phyloP scores from a whole-genome alignment of 768 basidiomycete species.

The Flagelloscypha sp. region DNA sequence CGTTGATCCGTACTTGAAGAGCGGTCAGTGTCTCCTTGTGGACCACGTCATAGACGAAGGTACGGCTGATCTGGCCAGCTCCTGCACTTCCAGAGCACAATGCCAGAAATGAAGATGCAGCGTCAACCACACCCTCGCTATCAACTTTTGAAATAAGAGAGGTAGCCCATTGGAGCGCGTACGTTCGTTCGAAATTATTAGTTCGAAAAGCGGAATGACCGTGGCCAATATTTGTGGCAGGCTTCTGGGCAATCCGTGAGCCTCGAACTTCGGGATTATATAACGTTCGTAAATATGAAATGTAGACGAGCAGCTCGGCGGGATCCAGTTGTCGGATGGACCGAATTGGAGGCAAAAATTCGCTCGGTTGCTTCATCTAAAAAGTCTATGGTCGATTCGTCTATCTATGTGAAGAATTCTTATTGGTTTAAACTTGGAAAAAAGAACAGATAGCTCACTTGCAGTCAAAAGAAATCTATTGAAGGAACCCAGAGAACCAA shows the following conservation, averaged over 20 bases:
- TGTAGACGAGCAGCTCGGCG: slow-evolving; percentile 34
- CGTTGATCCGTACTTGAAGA: slow-evolving; percentile 43
- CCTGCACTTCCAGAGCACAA: slow-evolving; percentile 55
- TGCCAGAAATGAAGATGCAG: slow-evolving; percentile 57
- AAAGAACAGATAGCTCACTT: too few species aligned
- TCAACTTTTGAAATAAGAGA: slow-evolving; percentile 42
- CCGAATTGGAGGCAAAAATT: too few species aligned
- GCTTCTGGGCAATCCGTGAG: slow-evolving; percentile 19
- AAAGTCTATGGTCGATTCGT: too few species aligned
- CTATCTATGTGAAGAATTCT: too few species aligned
- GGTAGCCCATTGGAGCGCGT: slow-evolving; percentile 69
- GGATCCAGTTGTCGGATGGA: too few species aligned
- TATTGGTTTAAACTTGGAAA: too few species aligned
- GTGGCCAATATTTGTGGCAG: neutral
- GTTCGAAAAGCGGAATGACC: slow-evolving; percentile 23
- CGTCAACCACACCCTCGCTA: slow-evolving; percentile 35
- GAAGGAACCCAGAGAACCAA: too few species aligned
- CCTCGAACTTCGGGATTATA: slow-evolving; percentile 61
- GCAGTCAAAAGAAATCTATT: too few species aligned
- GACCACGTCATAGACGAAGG: slow-evolving; percentile 27
- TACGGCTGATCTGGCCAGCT: slow-evolving; percentile 49
- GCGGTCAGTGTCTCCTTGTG: slow-evolving; percentile 6
- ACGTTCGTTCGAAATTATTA: slow-evolving; percentile 64
- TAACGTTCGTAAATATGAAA: slow-evolving; percentile 43
- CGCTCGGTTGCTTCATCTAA: too few species aligned